Base-by-base conservation (phyloP, 345 rosid genomes). In the Eucalyptus curtisii region DNA sequence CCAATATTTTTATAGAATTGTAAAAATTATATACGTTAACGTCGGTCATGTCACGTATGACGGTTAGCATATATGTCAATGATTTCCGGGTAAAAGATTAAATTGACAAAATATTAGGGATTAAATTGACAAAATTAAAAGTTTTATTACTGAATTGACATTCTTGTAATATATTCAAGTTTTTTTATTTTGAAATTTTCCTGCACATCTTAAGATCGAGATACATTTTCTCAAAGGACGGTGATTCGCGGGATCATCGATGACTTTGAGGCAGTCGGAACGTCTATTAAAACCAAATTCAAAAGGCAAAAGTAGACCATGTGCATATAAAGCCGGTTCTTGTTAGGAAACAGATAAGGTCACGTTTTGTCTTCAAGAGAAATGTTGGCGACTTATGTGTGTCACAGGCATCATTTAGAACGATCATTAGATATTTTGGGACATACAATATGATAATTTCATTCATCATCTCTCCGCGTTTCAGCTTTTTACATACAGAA, bases 41-140 rank as follows among this genome's bases (percentile, higher is more conserved):
- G 4, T 8, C 2, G 9, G 4, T 20, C 3, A 1, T 14, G 3
- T 5, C 53, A 16, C 53, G 7, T 50, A 50, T 15, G 7, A 50
- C 17, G 7, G 2, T 2, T 13, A 49, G 19, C 3, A 14, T 50
- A 2, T 6, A 50, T 3, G 1, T 50, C 3, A 50, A 6, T 6
- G 7, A 16, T 50, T 50, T 50, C 53, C 20, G 5, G 7, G 0
- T 10, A 2, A 53, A 22, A 8, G 59, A 53, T 4, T 53, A 53
- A 53, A 53, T 2, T 8, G 25, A 53, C 5, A 53, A 53, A 53
- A 20, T 20, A 8, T 53, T 53, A 19, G 4, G 2, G 4, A 20
- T 20, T 20, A 20, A 53, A 53, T 20, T 53, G 10, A 22, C 3
- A 6, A 53, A 8, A 20, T 53, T 8, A 9, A 53, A 53, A 53